Evolutionary conservation across 331 rosid genomes (phyloP).

Genomic region (Phaseolus coccineus): DNA sequence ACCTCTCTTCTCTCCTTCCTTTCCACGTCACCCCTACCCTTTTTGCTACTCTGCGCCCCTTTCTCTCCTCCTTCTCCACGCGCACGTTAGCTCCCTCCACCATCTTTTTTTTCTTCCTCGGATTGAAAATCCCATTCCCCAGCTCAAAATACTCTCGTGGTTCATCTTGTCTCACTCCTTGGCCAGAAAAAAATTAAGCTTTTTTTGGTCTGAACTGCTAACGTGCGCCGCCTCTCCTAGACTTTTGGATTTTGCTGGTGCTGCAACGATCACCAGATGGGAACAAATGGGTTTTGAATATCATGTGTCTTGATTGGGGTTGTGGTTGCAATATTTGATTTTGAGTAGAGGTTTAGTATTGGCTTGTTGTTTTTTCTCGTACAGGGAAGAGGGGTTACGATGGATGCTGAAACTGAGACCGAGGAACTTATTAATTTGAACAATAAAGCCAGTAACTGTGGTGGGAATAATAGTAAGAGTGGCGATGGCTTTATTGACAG

Average conservation of each 20-base stretch:
- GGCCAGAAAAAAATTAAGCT: background rate
- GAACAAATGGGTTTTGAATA: slow-evolving; percentile 1
- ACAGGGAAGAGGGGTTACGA: slow-evolving; percentile 16
- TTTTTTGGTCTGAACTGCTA: slow-evolving; percentile 34
- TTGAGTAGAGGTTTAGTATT: slow-evolving; percentile 40
- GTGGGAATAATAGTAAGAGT: slow-evolving; percentile 47
- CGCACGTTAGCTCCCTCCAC: background rate
- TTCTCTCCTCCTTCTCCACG: background rate
- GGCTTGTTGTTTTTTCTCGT: background rate
- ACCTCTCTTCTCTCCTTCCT: background rate
- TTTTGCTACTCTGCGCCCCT: background rate
- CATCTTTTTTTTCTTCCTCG: background rate
- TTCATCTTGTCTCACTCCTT: background rate
- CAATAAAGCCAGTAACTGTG: slow-evolving; percentile 41
- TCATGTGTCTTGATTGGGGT: slow-evolving; percentile 1
- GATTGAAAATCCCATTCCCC: background rate
- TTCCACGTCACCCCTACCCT: background rate
- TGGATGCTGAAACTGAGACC: slow-evolving; percentile 61
- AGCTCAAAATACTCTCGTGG: background rate
- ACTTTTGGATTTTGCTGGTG: background rate
- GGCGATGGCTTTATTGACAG: slow-evolving; percentile 89
- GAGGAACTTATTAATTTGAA: slow-evolving; percentile 64
- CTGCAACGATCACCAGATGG: background rate
- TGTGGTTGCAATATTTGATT: background rate
- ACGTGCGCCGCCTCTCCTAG: slow-evolving; percentile 36